phyloP scores from a whole-genome alignment of 1,284 basidiomycete genomes.

The Moesziomyces parantarcticus region DNA sequence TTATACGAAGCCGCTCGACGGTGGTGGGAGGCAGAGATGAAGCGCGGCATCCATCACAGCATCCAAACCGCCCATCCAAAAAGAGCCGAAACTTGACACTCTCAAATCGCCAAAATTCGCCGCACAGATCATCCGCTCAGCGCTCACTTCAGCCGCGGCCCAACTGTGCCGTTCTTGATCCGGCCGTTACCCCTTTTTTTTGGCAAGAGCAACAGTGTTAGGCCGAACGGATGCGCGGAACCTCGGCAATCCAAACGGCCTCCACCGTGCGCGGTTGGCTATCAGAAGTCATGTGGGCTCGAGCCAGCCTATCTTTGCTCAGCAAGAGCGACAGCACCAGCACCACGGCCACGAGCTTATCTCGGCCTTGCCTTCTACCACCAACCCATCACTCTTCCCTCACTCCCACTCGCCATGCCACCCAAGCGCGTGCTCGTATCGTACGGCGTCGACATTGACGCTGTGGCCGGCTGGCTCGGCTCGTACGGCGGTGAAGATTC shows the following conservation, averaged over 20 bases:
- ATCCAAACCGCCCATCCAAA: no score
- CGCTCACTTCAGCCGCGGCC: constrained; percentile 11
- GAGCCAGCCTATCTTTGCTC: neutral
- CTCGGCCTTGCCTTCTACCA: no score
- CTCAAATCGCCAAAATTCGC: no score
- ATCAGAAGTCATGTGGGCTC: neutral
- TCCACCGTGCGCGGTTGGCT: constrained; percentile 4
- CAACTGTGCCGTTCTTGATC: constrained; percentile 1
- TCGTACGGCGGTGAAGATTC: constrained; percentile 79
- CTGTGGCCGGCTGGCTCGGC: constrained; percentile 71
- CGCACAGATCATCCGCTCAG: constrained; percentile 30
- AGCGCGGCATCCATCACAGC: no score
- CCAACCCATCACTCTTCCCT: neutral
- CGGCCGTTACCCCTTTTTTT: neutral
- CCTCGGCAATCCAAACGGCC: constrained; percentile 15
- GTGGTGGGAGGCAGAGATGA: constrained; percentile 8
- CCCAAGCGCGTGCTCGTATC: constrained; percentile 26
- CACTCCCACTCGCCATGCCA: constrained; percentile 3
- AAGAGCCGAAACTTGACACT: neutral
- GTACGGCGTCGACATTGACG: constrained; percentile 35
- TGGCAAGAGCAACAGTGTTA: constrained; percentile 2
- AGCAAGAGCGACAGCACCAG: neutral
- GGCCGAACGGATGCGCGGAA: neutral
- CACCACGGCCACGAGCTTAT: no score
- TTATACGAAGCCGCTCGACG: no score